Evolutionary conservation across 768 basidiomycete genomes (phyloP), one percentile per base, ranked within the genome.

Genomic region (Lactarius hengduanensis): DNA sequence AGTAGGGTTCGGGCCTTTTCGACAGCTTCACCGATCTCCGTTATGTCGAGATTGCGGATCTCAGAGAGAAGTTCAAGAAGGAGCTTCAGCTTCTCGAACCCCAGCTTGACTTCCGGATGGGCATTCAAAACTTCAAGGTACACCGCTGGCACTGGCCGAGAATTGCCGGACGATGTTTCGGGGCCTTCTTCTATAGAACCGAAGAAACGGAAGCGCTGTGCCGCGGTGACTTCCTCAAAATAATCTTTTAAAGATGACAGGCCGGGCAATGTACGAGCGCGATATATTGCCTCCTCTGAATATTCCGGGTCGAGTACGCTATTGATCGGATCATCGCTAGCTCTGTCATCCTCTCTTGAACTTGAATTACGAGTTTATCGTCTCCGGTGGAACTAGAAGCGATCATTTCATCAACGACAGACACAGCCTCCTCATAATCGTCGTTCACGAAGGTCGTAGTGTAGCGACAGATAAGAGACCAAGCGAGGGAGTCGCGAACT

Each of bases 41-140:
- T 4, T 16, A 56, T 16, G 11, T 58, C 26, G 0, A 8, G 38
- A 40, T 20, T 18, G 18, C 1, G 1, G 11, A 0, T 13, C 1
- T 9, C 8, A 2, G 16, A 9, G 9, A 0, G 0, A 22, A 40
- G 6, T 22, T 7, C 36, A 6, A 8, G 0, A n/a, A 13, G 0
- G n/a, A 36, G 56, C n/a, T 0, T 4, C 1, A n/a, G 1, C 1
- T 38, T 64, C 53, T 10, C 28, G 1, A n/a, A n/a, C n/a, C n/a
- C n/a, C n/a, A n/a, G n/a, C n/a, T n/a, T n/a, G n/a, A 28, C 2
- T 28, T 28, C 28, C 28, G 28, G 28, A 28, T 28, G 1, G 28
- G 28, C 2, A 28, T 28, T 28, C 28, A n/a, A n/a, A n/a, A n/a
- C n/a, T n/a, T 2, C 28, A 28, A 28, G 28, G 28, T 28, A 28